phyloP scores from a whole-genome alignment of 768 basidiomycete species.

The Mycena sanguinolenta region DNA sequence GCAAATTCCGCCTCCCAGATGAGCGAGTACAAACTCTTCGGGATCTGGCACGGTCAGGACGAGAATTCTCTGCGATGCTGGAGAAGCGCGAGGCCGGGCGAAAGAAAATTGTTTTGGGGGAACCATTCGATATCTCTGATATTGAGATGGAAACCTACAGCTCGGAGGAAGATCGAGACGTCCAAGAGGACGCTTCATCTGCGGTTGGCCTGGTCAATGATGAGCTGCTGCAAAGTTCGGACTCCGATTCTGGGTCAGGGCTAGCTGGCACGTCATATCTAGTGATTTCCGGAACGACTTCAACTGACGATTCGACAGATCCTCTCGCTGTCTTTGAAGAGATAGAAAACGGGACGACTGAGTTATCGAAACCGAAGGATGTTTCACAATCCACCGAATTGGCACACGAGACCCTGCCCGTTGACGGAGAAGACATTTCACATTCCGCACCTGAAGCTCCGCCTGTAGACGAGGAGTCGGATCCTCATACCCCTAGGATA shows the following conservation, averaged over 20 bases:
- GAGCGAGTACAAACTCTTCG: conserved; percentile 13
- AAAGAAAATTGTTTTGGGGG: conserved; percentile 32
- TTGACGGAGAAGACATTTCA: background rate
- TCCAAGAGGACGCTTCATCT: background rate
- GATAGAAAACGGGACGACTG: too few relatives aligned
- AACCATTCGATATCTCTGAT: conserved; percentile 30
- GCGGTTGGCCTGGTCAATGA: background rate
- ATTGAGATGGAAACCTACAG: conserved; percentile 22
- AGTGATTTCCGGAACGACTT: too few relatives aligned
- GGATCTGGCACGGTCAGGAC: conserved; percentile 33
- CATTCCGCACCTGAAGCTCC: background rate
- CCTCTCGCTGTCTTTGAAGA: too few relatives aligned
- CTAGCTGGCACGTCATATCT: background rate
- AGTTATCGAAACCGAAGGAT: too few relatives aligned
- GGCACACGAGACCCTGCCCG: background rate
- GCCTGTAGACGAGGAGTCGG: background rate
- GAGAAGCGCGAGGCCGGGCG: conserved; percentile 22
- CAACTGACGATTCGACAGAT: too few relatives aligned
- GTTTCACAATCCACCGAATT: too few relatives aligned
- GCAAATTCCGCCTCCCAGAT: conserved; percentile 27
- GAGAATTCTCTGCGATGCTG: conserved; percentile 27
- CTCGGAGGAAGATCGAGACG: conserved; percentile 27
- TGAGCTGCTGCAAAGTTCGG: background rate
- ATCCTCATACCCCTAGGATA: background rate
- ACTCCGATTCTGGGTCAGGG: background rate